A percentile compares a stretch with the other conserved stretches of the same genome.
phyloP scores from a whole-genome alignment of 2,329 filamentous ascomycete genomes.

The Colletotrichum spinosum region DNA sequence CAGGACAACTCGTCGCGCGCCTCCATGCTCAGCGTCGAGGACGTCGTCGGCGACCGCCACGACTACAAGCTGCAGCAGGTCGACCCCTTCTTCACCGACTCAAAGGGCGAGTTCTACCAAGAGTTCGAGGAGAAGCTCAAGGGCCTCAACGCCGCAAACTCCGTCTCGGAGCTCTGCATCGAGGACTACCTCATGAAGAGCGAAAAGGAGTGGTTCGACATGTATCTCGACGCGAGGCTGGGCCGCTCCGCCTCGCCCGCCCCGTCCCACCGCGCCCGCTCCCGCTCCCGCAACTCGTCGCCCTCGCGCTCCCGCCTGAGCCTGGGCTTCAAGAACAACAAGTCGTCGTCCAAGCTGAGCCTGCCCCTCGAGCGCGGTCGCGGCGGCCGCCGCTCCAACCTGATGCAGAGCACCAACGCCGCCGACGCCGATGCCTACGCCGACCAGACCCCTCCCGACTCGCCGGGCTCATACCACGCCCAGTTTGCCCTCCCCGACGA shows the following conservation, averaged over 20 bases:
- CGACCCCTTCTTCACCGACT: constrained; percentile 75
- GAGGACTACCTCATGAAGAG: constrained; percentile 73
- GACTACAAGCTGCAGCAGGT: constrained; percentile 74
- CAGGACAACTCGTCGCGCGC: constrained; percentile 41
- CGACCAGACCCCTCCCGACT: constrained; percentile 35
- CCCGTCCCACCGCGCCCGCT: constrained; percentile 39
- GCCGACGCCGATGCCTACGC: constrained; percentile 12
- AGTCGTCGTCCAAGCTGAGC: constrained; percentile 31
- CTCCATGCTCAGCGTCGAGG: constrained; percentile 65
- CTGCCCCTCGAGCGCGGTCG: constrained; percentile 30
- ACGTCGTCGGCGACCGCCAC: constrained; percentile 69
- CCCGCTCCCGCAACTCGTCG: constrained; percentile 17
- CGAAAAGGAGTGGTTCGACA: constrained; percentile 75
- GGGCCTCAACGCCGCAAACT: constrained; percentile 64
- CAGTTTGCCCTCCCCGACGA: constrained; percentile 68
- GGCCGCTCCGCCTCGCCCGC: constrained; percentile 57
- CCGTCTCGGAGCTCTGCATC: constrained; percentile 70
- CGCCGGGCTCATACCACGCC: constrained; percentile 52
- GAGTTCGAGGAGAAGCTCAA: constrained; percentile 69
- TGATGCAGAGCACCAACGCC: constrained; percentile 28
- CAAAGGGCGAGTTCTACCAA: constrained; percentile 70
- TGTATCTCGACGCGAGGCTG: constrained; percentile 68
- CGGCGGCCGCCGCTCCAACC: constrained; percentile 17
- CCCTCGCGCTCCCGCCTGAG: constrained; percentile 28
- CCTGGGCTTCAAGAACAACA: constrained; percentile 32